Base-by-base conservation (phyloP, 257 asterid species). In the Prunella vulgaris region DNA sequence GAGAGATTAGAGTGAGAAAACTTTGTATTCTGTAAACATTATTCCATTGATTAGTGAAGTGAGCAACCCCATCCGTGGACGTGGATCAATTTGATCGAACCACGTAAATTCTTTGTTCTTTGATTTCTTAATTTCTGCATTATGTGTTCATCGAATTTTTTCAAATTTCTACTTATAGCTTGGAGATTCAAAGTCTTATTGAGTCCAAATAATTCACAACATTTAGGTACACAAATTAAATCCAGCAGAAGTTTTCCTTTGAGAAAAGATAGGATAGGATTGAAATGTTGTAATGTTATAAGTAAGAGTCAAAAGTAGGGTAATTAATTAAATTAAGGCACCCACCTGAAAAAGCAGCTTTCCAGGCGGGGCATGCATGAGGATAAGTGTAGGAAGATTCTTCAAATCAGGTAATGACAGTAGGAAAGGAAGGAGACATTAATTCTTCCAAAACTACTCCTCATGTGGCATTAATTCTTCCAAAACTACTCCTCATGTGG, bases 371-470 rank as follows among this genome's bases (percentile, higher is more conserved):
- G 28, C 21, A 27, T n/a, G n/a, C 48, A 59, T 7, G 13, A 37
- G 15, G 21, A 5, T 0, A 73, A 64, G 46, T n/a, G n/a, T n/a
- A n/a, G n/a, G 13, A 70, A 70, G 74, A 75, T 72, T 83, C 79
- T 62, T 33, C 25, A 35, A 37, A 74, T 49, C 72, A 37, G 35
- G 18, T 6, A n/a, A 60, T 5, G 72, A 77, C 75, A 71, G 10
- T 6, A 40, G 6, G 52, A n/a, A n/a, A n/a, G n/a, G n/a, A n/a
- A n/a, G 28, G 13, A 44, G 30, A 64, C 67, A 69, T 63, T 46
- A 54, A 78, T 70, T 77, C 74, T 24, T 64, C 38, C 9, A 5
- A 33, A 2, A 7, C 1, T 2, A 8, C 13, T 37, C 3, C 3
- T 37, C n/a, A n/a, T n/a, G n/a, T n/a, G 30, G 59, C 67, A 69